Evolutionary conservation across 345 rosid genomes (phyloP).

Genomic region (Anacardium occidentale): DNA sequence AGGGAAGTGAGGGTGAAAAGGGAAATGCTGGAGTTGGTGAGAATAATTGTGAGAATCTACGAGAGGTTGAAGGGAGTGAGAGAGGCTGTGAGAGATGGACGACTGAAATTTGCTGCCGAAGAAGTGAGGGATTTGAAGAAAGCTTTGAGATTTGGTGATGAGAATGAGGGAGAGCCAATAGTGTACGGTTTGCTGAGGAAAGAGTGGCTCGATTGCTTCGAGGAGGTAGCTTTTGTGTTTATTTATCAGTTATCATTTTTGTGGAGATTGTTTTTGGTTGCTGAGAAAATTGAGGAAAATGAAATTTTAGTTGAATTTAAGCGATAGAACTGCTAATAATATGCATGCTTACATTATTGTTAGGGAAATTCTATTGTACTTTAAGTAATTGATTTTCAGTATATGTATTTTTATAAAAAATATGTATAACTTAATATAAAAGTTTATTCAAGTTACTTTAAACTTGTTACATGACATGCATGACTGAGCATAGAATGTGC

Average conservation of each 20-base stretch:
- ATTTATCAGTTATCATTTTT: not conserved
- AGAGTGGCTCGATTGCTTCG: slow-evolving; percentile 79
- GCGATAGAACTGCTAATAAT: not conserved
- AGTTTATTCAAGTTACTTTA: too few relatives aligned
- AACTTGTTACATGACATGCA: too few relatives aligned
- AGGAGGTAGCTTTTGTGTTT: slow-evolving; percentile 49
- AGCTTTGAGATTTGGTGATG: slow-evolving; percentile 65
- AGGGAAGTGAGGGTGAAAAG: slow-evolving; percentile 60
- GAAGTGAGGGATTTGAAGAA: slow-evolving; percentile 66
- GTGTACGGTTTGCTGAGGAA: slow-evolving; percentile 67
- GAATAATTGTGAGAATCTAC: slow-evolving; percentile 52
- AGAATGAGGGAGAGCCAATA: slow-evolving; percentile 67
- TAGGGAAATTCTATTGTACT: too few relatives aligned
- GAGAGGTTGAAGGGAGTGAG: slow-evolving; percentile 63
- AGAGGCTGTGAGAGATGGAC: slow-evolving; percentile 56
- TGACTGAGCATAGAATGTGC: too few relatives aligned
- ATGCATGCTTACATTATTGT: too few relatives aligned
- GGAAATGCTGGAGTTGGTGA: slow-evolving; percentile 63
- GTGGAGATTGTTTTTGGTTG: slow-evolving; percentile 15
- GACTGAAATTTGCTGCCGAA: slow-evolving; percentile 67
- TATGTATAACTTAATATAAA: too few relatives aligned
- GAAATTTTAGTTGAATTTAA: not conserved
- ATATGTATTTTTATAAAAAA: too few relatives aligned
- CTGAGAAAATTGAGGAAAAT: slow-evolving; percentile 7
- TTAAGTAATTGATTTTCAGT: too few relatives aligned